Conservation (phyloP, 2,329 filamentous ascomycete genomes). For the Colletotrichum phormii region DNA sequence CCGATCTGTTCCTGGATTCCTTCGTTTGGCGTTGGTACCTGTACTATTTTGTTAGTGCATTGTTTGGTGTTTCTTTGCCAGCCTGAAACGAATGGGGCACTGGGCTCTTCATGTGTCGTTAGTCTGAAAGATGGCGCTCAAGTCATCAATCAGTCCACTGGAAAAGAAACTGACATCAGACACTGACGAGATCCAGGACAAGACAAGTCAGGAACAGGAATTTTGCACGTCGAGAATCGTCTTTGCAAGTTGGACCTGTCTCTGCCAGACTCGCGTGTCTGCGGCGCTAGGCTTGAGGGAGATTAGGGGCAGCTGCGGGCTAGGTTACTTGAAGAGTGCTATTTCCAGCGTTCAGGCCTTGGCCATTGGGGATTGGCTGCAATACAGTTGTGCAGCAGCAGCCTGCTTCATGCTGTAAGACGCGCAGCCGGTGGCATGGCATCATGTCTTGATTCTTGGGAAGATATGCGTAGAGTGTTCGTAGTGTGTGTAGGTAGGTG, state of each 20-base stretch:
- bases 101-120: neutral
- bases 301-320: conserved; percentile 25
- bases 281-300: neutral
- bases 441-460: conserved; percentile 20
- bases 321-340: conserved; percentile 10
- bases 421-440: conserved; percentile 10
- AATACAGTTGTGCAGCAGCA: neutral
- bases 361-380: neutral
- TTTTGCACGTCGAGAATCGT: neutral
- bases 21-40: neutral
- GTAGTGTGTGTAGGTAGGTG: neutral
- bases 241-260: neutral
- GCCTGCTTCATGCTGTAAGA: neutral
- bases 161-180: neutral
- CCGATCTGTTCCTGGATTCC: conserved; percentile 25
- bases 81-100: neutral
- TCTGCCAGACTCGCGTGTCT: neutral
- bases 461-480: neutral
- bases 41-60: neutral
- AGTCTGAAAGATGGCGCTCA: neutral
- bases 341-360: conserved; percentile 7
- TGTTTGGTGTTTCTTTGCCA: neutral
- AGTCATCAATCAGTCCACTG: neutral
- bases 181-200: neutral
- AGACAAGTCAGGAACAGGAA: neutral